Base-by-base conservation (phyloP, 495 filamentous ascomycete genomes). In the Penicillium nucicola region DNA sequence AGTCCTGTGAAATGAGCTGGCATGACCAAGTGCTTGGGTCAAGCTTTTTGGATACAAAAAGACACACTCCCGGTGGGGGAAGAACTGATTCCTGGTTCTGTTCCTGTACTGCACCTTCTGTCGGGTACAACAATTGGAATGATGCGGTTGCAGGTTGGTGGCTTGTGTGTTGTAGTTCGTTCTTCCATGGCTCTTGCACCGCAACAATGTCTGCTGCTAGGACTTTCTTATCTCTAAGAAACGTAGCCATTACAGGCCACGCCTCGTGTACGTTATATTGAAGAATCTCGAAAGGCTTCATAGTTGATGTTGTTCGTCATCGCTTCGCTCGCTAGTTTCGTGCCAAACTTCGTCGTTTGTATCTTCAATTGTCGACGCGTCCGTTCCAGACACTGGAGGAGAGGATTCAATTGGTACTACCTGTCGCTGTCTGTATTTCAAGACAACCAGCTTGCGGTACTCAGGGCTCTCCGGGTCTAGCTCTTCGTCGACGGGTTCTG, bases 181-280 rank as follows among this genome's bases (percentile, higher is more conserved):
- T 28, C 23, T 3, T 28, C 23, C 23, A 28, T 7, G 23, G 23
- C 23, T 28, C 23, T 7, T 28, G 23, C 23, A 28, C 23, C 3
- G 42, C 30, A 2, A 52, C 22, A 18, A 46, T 15, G 10, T 31
- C 34, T 17, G 35, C 36, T 20, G n/a, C 42, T 4, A 39, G 25
- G 11, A 52, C 50, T 12, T 28, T 25, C 2, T 22, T 40, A 17
- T 52, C 42, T 35, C 50, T 17, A 11, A 52, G 50, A 34, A 52
- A 46, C 12, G 50, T 45, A 13, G 50, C 50, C 42, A 52, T 52
- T 19, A 41, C 36, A 0, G 33, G 17, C 50, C 42, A 45, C 35
- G 33, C 15, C 19, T 46, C 46, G 35, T 52, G 34, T 14, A 28
- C 42, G 30, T 52, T 52, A n/a, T 52, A 52, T 34, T 52, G 42